These are phyloP conservation scores for Avena sativa DNA, from an alignment of 176 grass and related monocot genomes.

Conservation along the genomic window DNA sequence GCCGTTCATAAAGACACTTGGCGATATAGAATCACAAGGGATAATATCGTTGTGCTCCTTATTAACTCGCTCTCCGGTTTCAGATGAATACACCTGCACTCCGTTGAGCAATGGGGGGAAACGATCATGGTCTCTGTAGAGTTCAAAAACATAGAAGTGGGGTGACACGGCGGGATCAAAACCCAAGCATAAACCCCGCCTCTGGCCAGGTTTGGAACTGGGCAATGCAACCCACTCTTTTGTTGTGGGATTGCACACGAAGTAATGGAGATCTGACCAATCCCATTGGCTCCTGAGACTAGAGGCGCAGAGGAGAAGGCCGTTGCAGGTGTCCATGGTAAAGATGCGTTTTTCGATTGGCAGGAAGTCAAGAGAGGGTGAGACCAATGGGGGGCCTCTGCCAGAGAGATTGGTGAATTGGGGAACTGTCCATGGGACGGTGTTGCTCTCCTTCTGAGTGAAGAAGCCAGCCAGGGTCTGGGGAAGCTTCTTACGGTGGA, in stretches of 20 bases:
- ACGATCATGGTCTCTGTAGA: neutral
- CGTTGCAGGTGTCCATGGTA: neutral
- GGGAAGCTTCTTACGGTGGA: neutral
- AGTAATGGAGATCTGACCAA: neutral
- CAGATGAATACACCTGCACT: neutral
- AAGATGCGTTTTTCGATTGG: neutral
- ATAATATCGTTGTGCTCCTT: neutral
- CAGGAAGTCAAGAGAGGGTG: neutral
- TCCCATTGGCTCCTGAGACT: neutral
- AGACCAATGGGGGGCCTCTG: neutral
- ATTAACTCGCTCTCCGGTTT: neutral
- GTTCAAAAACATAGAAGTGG: conserved; percentile 8
- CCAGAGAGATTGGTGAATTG: conserved; percentile 5
- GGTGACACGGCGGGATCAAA: neutral
- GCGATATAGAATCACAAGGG: accelerated
- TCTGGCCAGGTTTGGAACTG: neutral
- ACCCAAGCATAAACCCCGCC: neutral
- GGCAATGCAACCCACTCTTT: conserved; percentile 4
- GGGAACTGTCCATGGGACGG: neutral
- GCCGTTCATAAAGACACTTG: neutral
- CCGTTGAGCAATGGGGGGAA: neutral
- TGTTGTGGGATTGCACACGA: neutral
- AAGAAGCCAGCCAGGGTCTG: conserved; percentile 16
- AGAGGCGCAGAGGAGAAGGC: neutral
- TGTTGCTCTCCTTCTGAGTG: neutral